phyloP scores from a whole-genome alignment of 2,329 filamentous ascomycete genomes.

The Fusarium mangiferae region DNA sequence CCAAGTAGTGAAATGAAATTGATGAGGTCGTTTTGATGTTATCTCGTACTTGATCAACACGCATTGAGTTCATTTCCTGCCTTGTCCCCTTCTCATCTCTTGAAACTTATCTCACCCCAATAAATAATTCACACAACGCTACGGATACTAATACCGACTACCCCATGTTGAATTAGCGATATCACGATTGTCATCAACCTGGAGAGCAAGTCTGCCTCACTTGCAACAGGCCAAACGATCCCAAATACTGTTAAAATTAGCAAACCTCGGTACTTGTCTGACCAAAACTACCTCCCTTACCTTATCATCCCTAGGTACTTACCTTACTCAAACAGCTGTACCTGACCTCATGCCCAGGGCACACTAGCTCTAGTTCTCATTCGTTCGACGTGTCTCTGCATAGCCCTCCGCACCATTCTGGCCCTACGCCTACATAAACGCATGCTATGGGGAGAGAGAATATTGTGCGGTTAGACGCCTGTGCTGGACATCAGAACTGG shows the following conservation, averaged over 20 bases:
- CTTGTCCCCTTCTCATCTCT: not conserved
- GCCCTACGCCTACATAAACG: constrained; percentile 7
- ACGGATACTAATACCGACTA: not conserved
- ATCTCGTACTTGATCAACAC: not conserved
- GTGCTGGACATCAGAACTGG: constrained; percentile 14
- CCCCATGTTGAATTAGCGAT: constrained; percentile 8
- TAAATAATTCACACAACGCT: not conserved
- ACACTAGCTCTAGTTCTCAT: constrained; percentile 20
- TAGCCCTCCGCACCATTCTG: constrained; percentile 38
- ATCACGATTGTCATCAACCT: constrained; percentile 20
- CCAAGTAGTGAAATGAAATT: not conserved
- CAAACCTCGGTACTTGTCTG: constrained; percentile 11
- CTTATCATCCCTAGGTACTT: not conserved
- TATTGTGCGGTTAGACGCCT: constrained; percentile 14
- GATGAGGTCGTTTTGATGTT: not conserved
- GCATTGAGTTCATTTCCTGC: not conserved
- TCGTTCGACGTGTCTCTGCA: constrained; percentile 42
- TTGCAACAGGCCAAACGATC: constrained; percentile 15
- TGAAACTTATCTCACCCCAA: not conserved
- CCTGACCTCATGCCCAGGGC: not conserved
- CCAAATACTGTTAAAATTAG: constrained; percentile 38
- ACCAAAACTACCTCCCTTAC: not conserved
- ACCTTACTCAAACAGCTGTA: not conserved
- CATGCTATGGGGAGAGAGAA: not conserved
- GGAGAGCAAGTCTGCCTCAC: constrained; percentile 14